A percentile compares a stretch with the other conserved stretches of the same genome.
phyloP scores from a whole-genome alignment of 495 filamentous ascomycete genomes.

The Aspergillus homomorphus region DNA sequence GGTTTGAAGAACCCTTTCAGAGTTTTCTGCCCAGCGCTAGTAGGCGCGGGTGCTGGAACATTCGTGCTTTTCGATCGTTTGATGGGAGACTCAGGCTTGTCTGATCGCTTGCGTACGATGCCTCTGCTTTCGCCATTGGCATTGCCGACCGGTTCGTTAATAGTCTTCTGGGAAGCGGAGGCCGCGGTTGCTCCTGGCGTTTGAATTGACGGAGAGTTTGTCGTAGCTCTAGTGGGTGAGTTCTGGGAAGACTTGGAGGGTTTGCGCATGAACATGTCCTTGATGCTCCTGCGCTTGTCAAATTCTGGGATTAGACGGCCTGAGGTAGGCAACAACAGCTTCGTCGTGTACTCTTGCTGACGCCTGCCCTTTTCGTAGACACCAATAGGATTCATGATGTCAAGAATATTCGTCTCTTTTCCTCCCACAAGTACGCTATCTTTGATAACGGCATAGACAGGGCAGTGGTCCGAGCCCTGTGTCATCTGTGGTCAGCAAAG shows the following conservation, averaged over 20 bases:
- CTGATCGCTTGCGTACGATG: slow-evolving; percentile 30
- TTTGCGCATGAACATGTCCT: slow-evolving; percentile 81
- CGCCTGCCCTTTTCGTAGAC: slow-evolving; percentile 71
- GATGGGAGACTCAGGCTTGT: slow-evolving; percentile 19
- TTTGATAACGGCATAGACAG: slow-evolving; percentile 78
- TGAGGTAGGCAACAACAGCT: slow-evolving; percentile 68
- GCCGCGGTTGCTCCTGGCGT: slow-evolving; percentile 3
- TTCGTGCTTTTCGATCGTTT: slow-evolving; percentile 50
- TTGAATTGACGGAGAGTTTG: slow-evolving; percentile 1
- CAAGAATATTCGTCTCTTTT: slow-evolving; percentile 53
- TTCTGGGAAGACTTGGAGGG: slow-evolving; percentile 27
- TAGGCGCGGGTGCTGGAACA: slow-evolving; percentile 15
- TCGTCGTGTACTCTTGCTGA: slow-evolving; percentile 61
- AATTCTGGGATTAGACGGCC: slow-evolving; percentile 87
- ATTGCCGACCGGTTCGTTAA: not conserved
- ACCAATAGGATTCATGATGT: slow-evolving; percentile 77
- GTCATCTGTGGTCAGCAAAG: slow-evolving; percentile 16
- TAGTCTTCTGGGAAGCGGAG: not conserved
- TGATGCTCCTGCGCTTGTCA: slow-evolving; percentile 76
- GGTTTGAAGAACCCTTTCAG: slow-evolving; percentile 82
- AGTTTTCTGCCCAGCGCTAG: slow-evolving; percentile 63
- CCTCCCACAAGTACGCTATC: slow-evolving; percentile 55
- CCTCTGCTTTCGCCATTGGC: slow-evolving; percentile 15
- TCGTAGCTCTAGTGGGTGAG: not conserved
- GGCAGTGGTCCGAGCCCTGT: slow-evolving; percentile 92